A percentile compares a stretch with the other conserved stretches of the same genome.
phyloP scores from a whole-genome alignment of 179 eudicot species.

The Beta lomatogona region DNA sequence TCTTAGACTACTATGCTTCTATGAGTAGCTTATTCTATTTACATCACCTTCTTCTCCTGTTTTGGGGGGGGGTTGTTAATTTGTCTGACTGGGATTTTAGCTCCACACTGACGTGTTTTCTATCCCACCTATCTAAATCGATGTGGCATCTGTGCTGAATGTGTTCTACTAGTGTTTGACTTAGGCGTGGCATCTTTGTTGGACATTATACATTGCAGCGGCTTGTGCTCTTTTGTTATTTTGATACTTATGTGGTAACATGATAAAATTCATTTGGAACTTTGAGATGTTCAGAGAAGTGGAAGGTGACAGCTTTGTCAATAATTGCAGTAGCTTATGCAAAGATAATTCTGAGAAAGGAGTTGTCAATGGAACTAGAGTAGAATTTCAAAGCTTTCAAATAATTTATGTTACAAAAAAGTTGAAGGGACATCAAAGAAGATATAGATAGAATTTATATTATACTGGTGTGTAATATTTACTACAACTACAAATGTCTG shows the following conservation, averaged over 20 bases:
- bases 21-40: not conserved
- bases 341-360: not conserved
- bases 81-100: not conserved
- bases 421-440: not conserved
- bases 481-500: not conserved
- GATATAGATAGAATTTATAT: not conserved
- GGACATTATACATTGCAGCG: not conserved
- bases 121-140: not conserved
- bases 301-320: not conserved
- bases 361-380: not conserved
- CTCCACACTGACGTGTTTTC: not conserved
- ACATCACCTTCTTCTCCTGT: not conserved
- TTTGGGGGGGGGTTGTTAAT: not conserved
- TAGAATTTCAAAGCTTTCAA: not conserved
- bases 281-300: not conserved
- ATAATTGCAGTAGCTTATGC: not conserved
- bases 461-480: not conserved
- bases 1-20: not conserved
- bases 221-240: not conserved
- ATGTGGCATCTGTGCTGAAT: not conserved
- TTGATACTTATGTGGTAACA: not conserved
- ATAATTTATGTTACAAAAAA: not conserved
- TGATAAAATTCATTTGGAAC: not conserved
- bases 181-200: not conserved
- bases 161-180: not conserved